Evolutionary conservation across 2,329 filamentous ascomycete genomes (phyloP).

Genomic region (Ramularia endophylla): DNA sequence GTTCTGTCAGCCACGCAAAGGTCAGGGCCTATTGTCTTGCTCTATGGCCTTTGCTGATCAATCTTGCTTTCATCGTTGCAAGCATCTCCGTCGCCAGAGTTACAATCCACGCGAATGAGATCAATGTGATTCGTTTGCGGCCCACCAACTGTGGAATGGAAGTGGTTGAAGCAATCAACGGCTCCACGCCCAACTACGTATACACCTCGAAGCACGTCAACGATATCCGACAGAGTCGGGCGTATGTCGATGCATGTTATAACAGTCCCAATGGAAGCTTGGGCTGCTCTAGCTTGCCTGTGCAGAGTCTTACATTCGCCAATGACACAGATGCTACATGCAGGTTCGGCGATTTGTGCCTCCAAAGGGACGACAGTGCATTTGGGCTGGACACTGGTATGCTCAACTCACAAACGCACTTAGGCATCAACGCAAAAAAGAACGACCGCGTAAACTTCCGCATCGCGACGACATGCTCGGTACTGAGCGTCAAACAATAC

Average conservation of each 20-base stretch:
- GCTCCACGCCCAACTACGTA: too few species aligned
- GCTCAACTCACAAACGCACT: constrained; percentile 3
- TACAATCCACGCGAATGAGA: constrained; percentile 1
- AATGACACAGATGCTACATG: constrained; percentile 1
- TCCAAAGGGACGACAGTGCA: not conserved
- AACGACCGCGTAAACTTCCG: constrained; percentile 5
- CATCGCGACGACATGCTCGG: constrained; percentile 2
- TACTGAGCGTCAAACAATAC: not conserved
- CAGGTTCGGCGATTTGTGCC: not conserved
- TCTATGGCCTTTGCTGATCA: constrained; percentile 4
- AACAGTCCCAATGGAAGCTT: not conserved
- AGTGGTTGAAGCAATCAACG: not conserved
- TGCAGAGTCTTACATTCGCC: not conserved
- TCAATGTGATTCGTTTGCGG: constrained; percentile 2
- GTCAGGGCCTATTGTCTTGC: constrained; percentile 1
- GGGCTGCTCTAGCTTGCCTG: constrained; percentile 2
- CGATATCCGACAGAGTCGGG: constrained; percentile 6
- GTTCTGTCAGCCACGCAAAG: not conserved
- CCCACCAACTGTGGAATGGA: constrained; percentile 7
- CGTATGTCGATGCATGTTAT: constrained; percentile 7
- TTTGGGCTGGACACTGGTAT: constrained; percentile 2
- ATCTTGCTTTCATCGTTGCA: constrained; percentile 6
- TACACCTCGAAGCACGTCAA: not conserved
- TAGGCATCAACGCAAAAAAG: constrained; percentile 5
- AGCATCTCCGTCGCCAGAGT: constrained; percentile 7